These are phyloP conservation scores for Corchorus capsularis DNA, from an alignment of 345 rosid genomes.

Conservation along the genomic window DNA sequence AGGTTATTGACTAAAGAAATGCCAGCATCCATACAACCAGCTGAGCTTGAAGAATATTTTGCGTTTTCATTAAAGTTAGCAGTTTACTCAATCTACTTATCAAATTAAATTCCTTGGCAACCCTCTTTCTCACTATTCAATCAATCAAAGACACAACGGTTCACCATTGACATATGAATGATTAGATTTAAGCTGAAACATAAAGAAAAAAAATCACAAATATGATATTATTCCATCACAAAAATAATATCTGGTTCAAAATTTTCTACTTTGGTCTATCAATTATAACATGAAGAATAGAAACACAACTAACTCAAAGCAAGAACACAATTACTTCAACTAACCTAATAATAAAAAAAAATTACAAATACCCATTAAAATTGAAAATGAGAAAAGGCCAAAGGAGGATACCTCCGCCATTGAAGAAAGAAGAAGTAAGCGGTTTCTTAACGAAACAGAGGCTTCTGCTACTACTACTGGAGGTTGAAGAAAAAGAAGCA, in stretches of 20 bases:
- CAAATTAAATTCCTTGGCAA: not conserved
- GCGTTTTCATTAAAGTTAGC: not conserved
- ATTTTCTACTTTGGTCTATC: not conserved
- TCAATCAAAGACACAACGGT: not conserved
- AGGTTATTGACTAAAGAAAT: not conserved
- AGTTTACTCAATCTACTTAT: not conserved
- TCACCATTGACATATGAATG: not conserved
- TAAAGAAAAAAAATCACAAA: not conserved
- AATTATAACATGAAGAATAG: not conserved
- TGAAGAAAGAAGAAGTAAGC: slow-evolving; percentile 43
- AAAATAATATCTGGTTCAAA: not conserved
- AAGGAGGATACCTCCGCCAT: slow-evolving; percentile 41
- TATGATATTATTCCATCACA: not conserved
- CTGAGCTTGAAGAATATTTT: not conserved
- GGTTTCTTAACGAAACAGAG: slow-evolving; percentile 37
- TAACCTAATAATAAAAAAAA: not conserved
- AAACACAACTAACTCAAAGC: not conserved
- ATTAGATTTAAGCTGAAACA: not conserved
- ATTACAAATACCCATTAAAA: not conserved
- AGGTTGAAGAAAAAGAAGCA: slow-evolving; percentile 37
- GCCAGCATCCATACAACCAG: not conserved
- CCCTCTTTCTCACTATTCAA: not conserved
- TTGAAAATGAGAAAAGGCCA: not conserved
- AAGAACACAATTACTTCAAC: not conserved
- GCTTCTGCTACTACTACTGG: slow-evolving; percentile 24